phyloP scores from a whole-genome alignment of 2,329 filamentous ascomycete genomes.

The Beauveria scarabaeidicola region DNA sequence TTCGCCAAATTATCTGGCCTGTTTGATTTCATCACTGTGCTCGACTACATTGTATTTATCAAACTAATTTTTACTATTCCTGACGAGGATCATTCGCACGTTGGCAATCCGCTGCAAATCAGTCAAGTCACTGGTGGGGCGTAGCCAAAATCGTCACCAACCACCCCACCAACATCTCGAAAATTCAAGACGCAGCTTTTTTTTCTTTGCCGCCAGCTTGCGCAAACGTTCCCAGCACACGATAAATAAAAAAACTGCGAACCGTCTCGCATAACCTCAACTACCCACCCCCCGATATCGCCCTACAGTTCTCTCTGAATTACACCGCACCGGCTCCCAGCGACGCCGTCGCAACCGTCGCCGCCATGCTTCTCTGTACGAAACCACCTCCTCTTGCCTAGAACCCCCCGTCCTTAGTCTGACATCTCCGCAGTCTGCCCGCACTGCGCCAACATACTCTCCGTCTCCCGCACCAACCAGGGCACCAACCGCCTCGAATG shows the following conservation, averaged over 20 bases:
- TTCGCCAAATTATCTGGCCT: too few species aligned
- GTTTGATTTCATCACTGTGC: too few species aligned
- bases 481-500: conserved; percentile 82
- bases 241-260: neutral
- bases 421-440: conserved; percentile 58
- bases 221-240: neutral
- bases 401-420: neutral
- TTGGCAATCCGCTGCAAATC: neutral
- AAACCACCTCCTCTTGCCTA: neutral
- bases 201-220: neutral
- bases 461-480: conserved; percentile 52
- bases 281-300: too few species aligned
- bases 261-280: too few species aligned
- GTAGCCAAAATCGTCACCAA: conserved; percentile 7
- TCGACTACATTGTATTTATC: too few species aligned
- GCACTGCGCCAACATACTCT: conserved; percentile 75
- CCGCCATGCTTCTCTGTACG: conserved; percentile 59
- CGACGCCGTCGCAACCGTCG: conserved; percentile 5
- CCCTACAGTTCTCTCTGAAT: neutral
- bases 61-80: too few species aligned
- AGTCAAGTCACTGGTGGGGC: neutral
- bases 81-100: neutral
- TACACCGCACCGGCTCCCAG: neutral
- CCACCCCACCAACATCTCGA: conserved; percentile 8
- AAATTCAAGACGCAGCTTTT: conserved; percentile 5